Percentiles rank a stretch among this genome's conserved stretches.
phyloP scores from a whole-genome alignment of 441 rosid species.

The Erodium texanum region DNA sequence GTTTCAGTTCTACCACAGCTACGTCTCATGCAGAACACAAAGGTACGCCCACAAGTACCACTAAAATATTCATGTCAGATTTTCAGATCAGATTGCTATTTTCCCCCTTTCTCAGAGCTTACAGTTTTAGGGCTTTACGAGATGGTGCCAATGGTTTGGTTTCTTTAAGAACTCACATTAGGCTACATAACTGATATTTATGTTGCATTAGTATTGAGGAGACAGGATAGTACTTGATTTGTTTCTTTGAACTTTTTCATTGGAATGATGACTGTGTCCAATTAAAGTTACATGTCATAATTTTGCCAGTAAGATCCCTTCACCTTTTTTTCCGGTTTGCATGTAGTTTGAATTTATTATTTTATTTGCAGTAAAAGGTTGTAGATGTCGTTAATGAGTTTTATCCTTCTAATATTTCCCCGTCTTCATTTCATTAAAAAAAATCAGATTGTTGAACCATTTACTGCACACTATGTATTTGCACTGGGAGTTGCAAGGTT shows the following conservation, averaged over 20 bases:
- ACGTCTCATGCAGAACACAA: slow-evolving; percentile 97
- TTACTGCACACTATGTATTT: slow-evolving; percentile 98
- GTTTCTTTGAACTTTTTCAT: neutral
- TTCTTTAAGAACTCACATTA: slow-evolving; percentile 12
- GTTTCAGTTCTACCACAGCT: slow-evolving; percentile 92
- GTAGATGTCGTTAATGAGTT: neutral
- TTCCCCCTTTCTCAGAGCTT: slow-evolving; percentile 2
- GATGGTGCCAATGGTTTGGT: slow-evolving; percentile 3
- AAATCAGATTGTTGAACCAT: slow-evolving; percentile 92
- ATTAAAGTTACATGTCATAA: neutral
- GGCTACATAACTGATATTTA: too few species aligned
- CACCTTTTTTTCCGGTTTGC: neutral
- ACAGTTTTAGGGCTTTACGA: slow-evolving; percentile 8
- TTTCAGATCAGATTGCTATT: neutral
- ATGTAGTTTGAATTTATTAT: neutral
- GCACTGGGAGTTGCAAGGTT: slow-evolving; percentile 97
- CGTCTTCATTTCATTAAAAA: neutral
- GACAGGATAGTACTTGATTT: neutral
- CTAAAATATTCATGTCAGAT: neutral
- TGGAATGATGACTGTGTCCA: neutral
- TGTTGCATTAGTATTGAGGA: neutral
- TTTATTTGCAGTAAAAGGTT: neutral
- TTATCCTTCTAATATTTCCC: neutral
- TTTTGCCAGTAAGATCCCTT: neutral
- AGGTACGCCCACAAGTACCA: slow-evolving; percentile 32